Conservation (phyloP, 192 early-diverging fungal genomes). For the Coemansia sp. region DNA sequence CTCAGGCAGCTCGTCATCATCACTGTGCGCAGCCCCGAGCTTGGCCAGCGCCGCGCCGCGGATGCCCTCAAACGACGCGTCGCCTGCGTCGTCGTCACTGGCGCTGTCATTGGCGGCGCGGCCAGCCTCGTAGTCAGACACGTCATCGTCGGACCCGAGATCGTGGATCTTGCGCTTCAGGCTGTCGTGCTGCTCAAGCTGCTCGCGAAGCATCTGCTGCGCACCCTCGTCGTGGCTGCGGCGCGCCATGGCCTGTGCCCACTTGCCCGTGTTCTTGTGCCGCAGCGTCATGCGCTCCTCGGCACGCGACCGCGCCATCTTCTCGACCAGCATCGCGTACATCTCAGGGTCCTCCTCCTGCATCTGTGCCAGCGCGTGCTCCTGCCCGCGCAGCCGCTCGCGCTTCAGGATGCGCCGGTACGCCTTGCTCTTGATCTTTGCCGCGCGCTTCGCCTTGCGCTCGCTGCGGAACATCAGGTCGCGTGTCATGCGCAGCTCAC, state of each 20-base stretch:
- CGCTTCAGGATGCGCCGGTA: slow-evolving; percentile 88
- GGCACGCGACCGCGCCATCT: slow-evolving; percentile 59
- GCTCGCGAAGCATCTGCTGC: slow-evolving; percentile 80
- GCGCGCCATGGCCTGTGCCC: slow-evolving; percentile 84
- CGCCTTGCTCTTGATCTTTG: slow-evolving; percentile 98
- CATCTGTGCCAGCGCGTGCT: slow-evolving; percentile 64
- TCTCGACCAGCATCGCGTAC: slow-evolving; percentile 42
- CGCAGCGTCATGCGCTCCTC: slow-evolving; percentile 90
- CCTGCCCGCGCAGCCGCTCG: slow-evolving; percentile 62
- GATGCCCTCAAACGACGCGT: slow-evolving; percentile 13
- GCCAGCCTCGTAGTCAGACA: slow-evolving; percentile 45
- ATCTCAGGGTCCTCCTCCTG: slow-evolving; percentile 68
- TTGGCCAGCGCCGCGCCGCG: slow-evolving; percentile 9
- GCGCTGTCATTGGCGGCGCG: slow-evolving; percentile 32
- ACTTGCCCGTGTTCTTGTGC: slow-evolving; percentile 95
- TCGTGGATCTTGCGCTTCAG: slow-evolving; percentile 83
- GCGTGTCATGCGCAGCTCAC: slow-evolving; percentile 86
- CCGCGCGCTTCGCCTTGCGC: slow-evolving; percentile 82
- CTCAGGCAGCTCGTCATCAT: slow-evolving; percentile 37
- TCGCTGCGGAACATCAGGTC: slow-evolving; percentile 93
- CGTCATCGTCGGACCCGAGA: slow-evolving; percentile 58
- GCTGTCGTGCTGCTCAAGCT: slow-evolving; percentile 73
- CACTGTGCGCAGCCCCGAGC: neutral
- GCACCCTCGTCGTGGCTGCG: slow-evolving; percentile 59
- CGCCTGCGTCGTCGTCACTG: slow-evolving; percentile 19